Evolutionary conservation across 164 flowering plant species (phyloP), one percentile per base, ranked within the genome.

Genomic region (Santalum album): DNA sequence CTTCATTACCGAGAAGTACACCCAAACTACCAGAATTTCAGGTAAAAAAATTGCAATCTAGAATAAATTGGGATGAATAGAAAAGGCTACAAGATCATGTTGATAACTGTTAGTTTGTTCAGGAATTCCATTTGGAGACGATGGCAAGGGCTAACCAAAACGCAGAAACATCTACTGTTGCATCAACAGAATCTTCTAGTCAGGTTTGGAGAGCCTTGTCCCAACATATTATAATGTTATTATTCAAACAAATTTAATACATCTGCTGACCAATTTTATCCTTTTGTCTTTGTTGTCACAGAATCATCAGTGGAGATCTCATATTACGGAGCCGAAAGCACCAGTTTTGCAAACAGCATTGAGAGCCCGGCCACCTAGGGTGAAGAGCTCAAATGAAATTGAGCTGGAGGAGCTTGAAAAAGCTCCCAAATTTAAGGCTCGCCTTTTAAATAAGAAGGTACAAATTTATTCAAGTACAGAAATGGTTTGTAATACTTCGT

Each of bases 71-170:
- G 12, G 7, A 24, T 21, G 21, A n/a, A 26, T 6, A 29, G 35
- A 29, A 29, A n/a, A 17, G 7, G 15, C n/a, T n/a, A n/a, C n/a
- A n/a, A n/a, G n/a, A n/a, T n/a, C n/a, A n/a, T n/a, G n/a, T 12
- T 43, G 20, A 35, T 29, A 29, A 53, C 16, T 52, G 24, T 32
- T 39, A 24, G 36, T 40, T 51, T 22, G 2, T 23, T 29, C 76
- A 92, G 94, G 97, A 92, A 65, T 92, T 92, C 57, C 99, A 83
- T 67, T 65, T 92, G 58, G 76, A 85, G 68, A 92, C 99, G 19
- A 75, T 56, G 80, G 80, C 76, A 34, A 87, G 99, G 63, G 96
- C 96, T 50, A 75, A 65, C 59, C 81, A 80, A 51, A 65, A 79
- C 65, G 76, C 75, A 42, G 96, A 83, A 61, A 70, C 84, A 59